Evolutionary conservation across 2,329 filamentous ascomycete species (phyloP), one percentile per base, ranked within the genome.

Genomic region (Pseudofabraea citricarpa): DNA sequence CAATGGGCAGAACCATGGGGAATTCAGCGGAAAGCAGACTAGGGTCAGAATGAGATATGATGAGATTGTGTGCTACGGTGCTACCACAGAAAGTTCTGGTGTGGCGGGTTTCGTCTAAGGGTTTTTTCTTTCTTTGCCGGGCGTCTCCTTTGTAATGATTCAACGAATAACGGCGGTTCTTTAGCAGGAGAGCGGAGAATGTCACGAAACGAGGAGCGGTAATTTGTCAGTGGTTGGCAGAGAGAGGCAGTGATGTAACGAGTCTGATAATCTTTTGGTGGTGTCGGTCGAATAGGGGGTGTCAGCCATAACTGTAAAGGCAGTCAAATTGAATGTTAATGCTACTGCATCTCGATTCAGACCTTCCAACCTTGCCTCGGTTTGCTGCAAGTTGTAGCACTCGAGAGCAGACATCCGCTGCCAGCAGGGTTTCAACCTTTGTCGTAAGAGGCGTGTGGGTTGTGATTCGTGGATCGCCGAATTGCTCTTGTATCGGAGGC

Each of bases 21-120:
- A n/a, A n/a, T n/a, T n/a, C n/a, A n/a, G 23, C 19, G 21, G 16
- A 21, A 8, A n/a, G 10, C 12, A 15, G 35, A 21, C 18, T 5
- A n/a, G 35, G 21, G 18, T 18, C 10, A 37, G 10, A 9, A 22
- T 24, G 35, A 37, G 35, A 22, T 37, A 37, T n/a, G 21, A 22
- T 37, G 19, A 21, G 35, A 37, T 37, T 24, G 35, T 37, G 21
- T 24, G n/a, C n/a, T n/a, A n/a, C n/a, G n/a, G n/a, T n/a, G n/a
- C n/a, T n/a, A n/a, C n/a, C n/a, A n/a, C n/a, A n/a, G n/a, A n/a
- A n/a, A n/a, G n/a, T n/a, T n/a, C n/a, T n/a, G n/a, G n/a, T n/a
- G n/a, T n/a, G n/a, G n/a, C n/a, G n/a, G n/a, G n/a, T n/a, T n/a
- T n/a, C n/a, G n/a, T n/a, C n/a, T n/a, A n/a, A n/a, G n/a, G n/a